Percentiles rank a stretch among this genome's conserved stretches.
Evolutionary conservation across 2,329 filamentous ascomycete genomes (phyloP).

Genomic region (Sporothrix euskadiensis): DNA sequence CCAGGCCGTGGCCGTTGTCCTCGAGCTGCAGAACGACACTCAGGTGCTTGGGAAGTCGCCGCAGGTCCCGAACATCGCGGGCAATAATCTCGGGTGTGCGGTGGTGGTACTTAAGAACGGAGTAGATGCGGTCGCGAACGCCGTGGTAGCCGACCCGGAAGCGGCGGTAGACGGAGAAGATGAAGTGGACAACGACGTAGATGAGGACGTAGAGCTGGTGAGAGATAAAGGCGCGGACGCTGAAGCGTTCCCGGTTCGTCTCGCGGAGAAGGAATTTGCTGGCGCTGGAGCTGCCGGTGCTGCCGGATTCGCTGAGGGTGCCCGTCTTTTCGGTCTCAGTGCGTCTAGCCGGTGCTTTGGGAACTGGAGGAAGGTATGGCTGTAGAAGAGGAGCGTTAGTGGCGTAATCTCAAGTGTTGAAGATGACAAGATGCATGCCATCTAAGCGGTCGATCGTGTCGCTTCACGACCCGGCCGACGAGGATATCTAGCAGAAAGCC

Average conservation of each 20-base stretch:
- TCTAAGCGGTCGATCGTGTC: neutral
- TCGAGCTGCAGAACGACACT: conserved; percentile 81
- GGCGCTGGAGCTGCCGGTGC: neutral
- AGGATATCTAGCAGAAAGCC: neutral
- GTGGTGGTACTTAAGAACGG: conserved; percentile 91
- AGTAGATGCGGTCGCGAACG: conserved; percentile 73
- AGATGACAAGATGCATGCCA: neutral
- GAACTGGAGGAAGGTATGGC: conserved; percentile 43
- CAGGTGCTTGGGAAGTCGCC: conserved; percentile 77
- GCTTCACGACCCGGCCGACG: neutral
- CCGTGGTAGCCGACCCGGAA: conserved; percentile 77
- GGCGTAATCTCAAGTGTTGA: neutral
- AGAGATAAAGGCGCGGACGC: conserved; percentile 62
- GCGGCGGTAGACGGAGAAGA: conserved; percentile 88
- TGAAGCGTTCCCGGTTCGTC: conserved; percentile 48
- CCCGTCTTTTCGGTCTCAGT: conserved; percentile 33
- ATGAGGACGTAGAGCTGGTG: conserved; percentile 65
- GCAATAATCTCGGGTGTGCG: conserved; percentile 90
- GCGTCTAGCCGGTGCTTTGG: conserved; percentile 33
- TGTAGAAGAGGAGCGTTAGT: conserved; percentile 24
- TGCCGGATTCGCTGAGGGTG: neutral
- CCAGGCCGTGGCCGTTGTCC: conserved; percentile 65
- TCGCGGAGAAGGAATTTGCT: conserved; percentile 20
- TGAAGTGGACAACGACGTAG: conserved; percentile 69
- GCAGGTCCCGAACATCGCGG: conserved; percentile 75